Conservation (phyloP, 192 early-diverging fungal species). For the Physocladia obscura region DNA sequence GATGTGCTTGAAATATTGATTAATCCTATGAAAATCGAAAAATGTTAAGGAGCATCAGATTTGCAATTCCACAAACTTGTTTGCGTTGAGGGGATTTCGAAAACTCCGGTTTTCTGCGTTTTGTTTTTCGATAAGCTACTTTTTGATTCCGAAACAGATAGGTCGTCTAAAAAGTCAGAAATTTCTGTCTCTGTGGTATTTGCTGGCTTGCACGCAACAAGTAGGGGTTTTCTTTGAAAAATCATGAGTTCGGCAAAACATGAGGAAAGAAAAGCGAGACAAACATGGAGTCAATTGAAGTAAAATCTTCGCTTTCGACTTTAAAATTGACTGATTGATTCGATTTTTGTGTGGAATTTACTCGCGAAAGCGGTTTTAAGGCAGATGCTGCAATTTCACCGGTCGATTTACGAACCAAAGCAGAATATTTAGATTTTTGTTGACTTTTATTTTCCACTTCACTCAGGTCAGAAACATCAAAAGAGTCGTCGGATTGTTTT, state of each 20-base stretch:
- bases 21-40: no score
- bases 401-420: slow-evolving; percentile 4
- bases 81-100: no score
- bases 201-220: neutral
- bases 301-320: neutral
- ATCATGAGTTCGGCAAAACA: neutral
- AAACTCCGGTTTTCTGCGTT: no score
- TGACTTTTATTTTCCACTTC: neutral
- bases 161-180: neutral
- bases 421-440: neutral
- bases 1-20: no score
- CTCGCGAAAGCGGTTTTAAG: slow-evolving; percentile 5
- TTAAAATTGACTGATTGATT: slow-evolving; percentile 18
- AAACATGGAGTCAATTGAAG: neutral
- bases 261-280: neutral
- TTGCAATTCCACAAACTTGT: no score
- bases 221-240: neutral
- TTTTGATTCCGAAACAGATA: slow-evolving; percentile 13
- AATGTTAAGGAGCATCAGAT: no score
- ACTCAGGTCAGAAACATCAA: slow-evolving; percentile 31
- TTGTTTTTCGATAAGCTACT: no score
- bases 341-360: neutral
- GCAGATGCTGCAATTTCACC: slow-evolving; percentile 16
- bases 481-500: slow-evolving; percentile 29
- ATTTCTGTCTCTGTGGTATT: neutral